Evolutionary conservation across 306 rosid genomes (phyloP).

Genomic region (Trifolium subterraneum): DNA sequence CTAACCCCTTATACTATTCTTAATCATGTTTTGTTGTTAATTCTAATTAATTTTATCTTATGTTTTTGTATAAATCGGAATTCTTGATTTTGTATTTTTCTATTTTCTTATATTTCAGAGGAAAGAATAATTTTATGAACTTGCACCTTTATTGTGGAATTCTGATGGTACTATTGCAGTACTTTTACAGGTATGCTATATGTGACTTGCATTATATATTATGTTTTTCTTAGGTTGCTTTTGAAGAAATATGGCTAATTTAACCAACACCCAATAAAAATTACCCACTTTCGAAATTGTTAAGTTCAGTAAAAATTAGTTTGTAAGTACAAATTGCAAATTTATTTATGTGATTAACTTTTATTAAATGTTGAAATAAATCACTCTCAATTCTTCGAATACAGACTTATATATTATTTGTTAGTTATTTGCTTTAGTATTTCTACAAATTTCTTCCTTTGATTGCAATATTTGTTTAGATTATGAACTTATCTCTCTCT

Average conservation of each 20-base stretch:
- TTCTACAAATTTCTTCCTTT: not conserved
- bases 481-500: not conserved
- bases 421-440: not conserved
- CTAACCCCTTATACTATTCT: not conserved
- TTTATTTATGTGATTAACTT: too few relatives aligned
- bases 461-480: not conserved
- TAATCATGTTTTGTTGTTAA: too few relatives aligned
- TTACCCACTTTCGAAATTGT: too few relatives aligned
- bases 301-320: too few relatives aligned
- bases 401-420: not conserved
- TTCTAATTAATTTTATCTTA: too few relatives aligned
- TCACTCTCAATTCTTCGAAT: too few relatives aligned
- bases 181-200: slow-evolving; percentile 54
- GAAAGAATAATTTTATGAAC: slow-evolving; percentile 73
- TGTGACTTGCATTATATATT: not conserved
- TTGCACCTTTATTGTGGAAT: slow-evolving; percentile 83
- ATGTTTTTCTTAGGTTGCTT: too few relatives aligned
- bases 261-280: too few relatives aligned
- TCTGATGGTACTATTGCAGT: slow-evolving; percentile 83
- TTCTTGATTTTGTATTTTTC: not conserved
- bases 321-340: too few relatives aligned
- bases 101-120: slow-evolving; percentile 48
- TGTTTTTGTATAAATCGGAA: too few relatives aligned
- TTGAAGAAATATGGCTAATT: too few relatives aligned
- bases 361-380: too few relatives aligned